Base-by-base conservation (phyloP, 2,329 filamentous ascomycete genomes). In the Penicillium sp. region DNA sequence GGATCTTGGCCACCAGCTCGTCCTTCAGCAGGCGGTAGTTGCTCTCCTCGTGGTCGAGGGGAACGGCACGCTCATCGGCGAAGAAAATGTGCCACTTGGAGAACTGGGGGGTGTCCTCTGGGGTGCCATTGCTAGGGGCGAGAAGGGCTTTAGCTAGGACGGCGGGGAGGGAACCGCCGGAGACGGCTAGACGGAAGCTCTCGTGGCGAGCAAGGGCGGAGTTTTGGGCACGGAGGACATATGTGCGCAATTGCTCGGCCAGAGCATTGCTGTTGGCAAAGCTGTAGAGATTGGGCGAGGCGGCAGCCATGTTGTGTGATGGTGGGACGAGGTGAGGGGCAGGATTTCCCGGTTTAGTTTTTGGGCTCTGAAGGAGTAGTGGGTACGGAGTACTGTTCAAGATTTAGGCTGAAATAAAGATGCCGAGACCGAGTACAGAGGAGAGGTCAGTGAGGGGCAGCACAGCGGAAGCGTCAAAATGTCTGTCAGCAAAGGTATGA, bases 11-110 rank as follows among this genome's bases (percentile, higher is more conserved):
- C 59, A 99, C 81, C 47, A 97, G 82, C 77, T 97, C 92, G 45
- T 86, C 80, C 80, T 96, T 94, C 64, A 97, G 79, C 43, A 97
- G 85, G 57, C 81, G 86, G 78, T 97, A 96, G 79, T 97, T 99
- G 79, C 92, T 96, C 79, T 99, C 93, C 62, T 86, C 83, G 77
- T 97, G 89, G 74, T 94, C 87, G 64, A 97, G 87, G 21, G 94
- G 90, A 49, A 97, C 94, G 65, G 91, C 91, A 69, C 94, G 90
- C 82, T 99, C 94, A 73, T 99, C 94, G 70, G 93, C 93, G 76
- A 97, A 97, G 83, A 97, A 99, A 70, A 99, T 91, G 69, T 97
- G 90, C 94, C 94, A 99, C 75, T 90, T 91, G 71, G 83, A 80
- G 76, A 95, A 96, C 67, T 89, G 81, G 63, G 92, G 77, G 4